A percentile compares a stretch with the other conserved stretches of the same genome.
Conservation (phyloP, 202 grass and related monocot species). For the Bolboschoenoplectus hybrid region DNA sequence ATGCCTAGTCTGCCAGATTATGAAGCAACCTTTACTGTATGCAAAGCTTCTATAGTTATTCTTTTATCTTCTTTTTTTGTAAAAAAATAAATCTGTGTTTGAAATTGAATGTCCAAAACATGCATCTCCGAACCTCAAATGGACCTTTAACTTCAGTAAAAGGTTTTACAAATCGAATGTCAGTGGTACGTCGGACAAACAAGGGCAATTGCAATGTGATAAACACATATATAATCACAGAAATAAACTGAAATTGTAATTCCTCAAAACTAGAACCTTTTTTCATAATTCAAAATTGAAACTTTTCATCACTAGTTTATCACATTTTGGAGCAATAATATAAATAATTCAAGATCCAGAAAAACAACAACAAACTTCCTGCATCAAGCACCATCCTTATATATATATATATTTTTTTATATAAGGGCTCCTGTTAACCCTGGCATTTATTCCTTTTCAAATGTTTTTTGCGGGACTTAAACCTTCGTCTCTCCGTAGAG, state of each 20-base stretch:
- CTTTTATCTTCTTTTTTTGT: not conserved
- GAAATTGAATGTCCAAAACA: not conserved
- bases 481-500: too few relatives aligned
- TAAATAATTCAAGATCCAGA: too few relatives aligned
- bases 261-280: too few relatives aligned
- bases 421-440: too few relatives aligned
- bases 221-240: not conserved
- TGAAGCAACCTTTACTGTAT: constrained; percentile 22
- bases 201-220: not conserved
- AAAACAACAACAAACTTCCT: too few relatives aligned
- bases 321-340: too few relatives aligned
- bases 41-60: not conserved
- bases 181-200: not conserved
- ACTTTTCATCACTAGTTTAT: too few relatives aligned
- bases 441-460: too few relatives aligned
- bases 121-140: not conserved
- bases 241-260: not conserved
- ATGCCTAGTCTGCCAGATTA: not conserved
- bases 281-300: too few relatives aligned
- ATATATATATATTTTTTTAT: too few relatives aligned
- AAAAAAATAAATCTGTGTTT: not conserved
- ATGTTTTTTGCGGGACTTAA: too few relatives aligned
- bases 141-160: not conserved
- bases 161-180: not conserved
- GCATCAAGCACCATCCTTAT: too few relatives aligned